Conservation (phyloP, 495 filamentous ascomycete genomes). For the Patellaria atrata region DNA sequence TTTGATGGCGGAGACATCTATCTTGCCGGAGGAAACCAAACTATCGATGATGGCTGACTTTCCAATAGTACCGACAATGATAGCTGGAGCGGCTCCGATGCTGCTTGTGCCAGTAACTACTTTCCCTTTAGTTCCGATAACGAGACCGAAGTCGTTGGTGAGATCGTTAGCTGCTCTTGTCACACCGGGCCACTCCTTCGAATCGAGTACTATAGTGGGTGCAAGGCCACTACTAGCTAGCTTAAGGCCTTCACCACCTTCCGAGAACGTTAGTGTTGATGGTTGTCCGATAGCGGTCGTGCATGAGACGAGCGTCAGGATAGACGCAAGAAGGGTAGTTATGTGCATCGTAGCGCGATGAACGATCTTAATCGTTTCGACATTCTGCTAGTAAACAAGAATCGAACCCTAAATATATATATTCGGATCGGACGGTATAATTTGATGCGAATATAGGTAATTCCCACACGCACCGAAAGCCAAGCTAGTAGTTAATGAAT, state of each 20-base stretch:
- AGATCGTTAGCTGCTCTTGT: slow-evolving; percentile 13
- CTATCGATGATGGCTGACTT: slow-evolving; percentile 44
- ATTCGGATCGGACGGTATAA: no score
- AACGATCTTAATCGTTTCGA: no score
- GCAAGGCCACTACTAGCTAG: slow-evolving; percentile 9
- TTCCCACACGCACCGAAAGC: no score
- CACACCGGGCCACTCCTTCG: slow-evolving; percentile 15
- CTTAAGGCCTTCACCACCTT: slow-evolving; percentile 6
- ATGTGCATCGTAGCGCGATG: no score
- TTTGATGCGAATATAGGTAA: no score
- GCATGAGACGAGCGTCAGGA: no score
- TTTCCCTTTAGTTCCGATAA: slow-evolving; percentile 16
- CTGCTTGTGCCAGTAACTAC: slow-evolving; percentile 5
- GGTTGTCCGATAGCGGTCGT: slow-evolving; percentile 15
- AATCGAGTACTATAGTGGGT: slow-evolving; percentile 16
- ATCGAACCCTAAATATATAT: no score
- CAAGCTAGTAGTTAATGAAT: no score
- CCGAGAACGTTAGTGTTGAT: slow-evolving; percentile 10
- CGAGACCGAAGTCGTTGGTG: slow-evolving; percentile 15
- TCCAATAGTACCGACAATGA: slow-evolving; percentile 57
- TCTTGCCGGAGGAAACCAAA: slow-evolving; percentile 29
- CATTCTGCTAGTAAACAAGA: no score
- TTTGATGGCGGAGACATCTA: slow-evolving; percentile 7
- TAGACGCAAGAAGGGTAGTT: no score
- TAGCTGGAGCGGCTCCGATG: no score